phyloP scores from a whole-genome alignment of 805 yeast genomes.

The Yarrowia sp. region DNA sequence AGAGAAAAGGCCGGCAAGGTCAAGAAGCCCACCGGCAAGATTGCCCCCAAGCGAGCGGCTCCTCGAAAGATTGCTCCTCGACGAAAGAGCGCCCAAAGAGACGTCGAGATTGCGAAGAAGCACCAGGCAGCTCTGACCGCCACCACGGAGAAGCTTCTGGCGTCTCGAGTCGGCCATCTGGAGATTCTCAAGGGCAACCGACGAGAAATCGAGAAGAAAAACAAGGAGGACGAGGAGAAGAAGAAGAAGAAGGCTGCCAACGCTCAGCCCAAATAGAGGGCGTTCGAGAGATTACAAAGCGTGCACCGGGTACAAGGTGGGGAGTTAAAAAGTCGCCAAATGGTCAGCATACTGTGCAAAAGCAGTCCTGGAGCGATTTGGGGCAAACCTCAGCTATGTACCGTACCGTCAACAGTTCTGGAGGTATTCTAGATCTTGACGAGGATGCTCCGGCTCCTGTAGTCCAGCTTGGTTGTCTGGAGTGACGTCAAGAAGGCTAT shows the following conservation, averaged over 20 bases:
- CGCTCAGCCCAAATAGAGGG: conserved; percentile 27
- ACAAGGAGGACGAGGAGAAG: conserved; percentile 53
- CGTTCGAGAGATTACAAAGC: background rate
- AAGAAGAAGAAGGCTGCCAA: conserved; percentile 39
- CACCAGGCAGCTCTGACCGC: conserved; percentile 61
- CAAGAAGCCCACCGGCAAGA: conserved; percentile 34
- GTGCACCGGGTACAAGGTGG: conserved; percentile 32
- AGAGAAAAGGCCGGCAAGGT: conserved; percentile 36
- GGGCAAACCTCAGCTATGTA: background rate
- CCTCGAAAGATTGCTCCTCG: conserved; percentile 75
- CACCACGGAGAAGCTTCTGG: conserved; percentile 82
- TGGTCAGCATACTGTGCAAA: background rate
- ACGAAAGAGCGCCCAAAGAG: conserved; percentile 59
- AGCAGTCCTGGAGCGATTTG: conserved; percentile 20
- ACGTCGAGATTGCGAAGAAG: conserved; percentile 63
- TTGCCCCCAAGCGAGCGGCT: conserved; percentile 59
- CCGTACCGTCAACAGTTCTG: conserved; percentile 9
- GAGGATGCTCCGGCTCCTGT: conserved; percentile 11
- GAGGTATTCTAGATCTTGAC: background rate
- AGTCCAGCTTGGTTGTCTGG: conserved; percentile 29
- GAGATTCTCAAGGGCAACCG: conserved; percentile 91
- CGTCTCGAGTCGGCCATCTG: conserved; percentile 91
- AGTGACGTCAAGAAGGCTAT: background rate
- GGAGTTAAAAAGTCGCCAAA: background rate
- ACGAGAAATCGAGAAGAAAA: conserved; percentile 74